phyloP scores from a whole-genome alignment of 441 rosid species.

The Adansonia rubrostipa region DNA sequence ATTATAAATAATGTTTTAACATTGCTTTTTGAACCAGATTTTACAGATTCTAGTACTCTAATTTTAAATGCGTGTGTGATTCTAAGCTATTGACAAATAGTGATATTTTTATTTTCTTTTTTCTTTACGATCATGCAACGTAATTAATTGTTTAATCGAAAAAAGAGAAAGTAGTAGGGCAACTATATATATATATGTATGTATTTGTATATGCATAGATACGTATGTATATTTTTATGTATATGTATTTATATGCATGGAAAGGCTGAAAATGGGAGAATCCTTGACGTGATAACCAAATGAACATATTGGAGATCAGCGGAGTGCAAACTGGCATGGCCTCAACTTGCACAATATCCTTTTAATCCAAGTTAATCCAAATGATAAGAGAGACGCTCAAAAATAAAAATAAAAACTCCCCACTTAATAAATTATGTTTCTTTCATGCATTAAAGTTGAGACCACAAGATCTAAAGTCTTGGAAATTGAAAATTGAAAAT shows the following conservation, averaged over 20 bases:
- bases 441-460: constrained; percentile 11
- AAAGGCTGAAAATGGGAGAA: neutral
- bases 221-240: too few species aligned
- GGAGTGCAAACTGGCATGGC: neutral
- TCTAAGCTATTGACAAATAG: neutral
- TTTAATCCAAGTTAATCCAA: neutral
- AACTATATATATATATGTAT: too few species aligned
- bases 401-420: neutral
- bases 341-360: neutral
- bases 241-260: too few species aligned
- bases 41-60: neutral
- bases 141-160: too few species aligned
- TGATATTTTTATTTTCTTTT: too few species aligned
- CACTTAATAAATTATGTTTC: neutral
- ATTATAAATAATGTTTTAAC: too few species aligned
- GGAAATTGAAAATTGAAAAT: neutral
- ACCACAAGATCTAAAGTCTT: neutral
- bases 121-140: too few species aligned
- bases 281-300: neutral
- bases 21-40: neutral
- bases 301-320: neutral
- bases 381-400: neutral
- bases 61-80: neutral
- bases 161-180: too few species aligned
- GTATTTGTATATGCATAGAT: too few species aligned